Conservation (phyloP, 2,329 filamentous ascomycete genomes). For the Proliferodiscus dingleyae region DNA sequence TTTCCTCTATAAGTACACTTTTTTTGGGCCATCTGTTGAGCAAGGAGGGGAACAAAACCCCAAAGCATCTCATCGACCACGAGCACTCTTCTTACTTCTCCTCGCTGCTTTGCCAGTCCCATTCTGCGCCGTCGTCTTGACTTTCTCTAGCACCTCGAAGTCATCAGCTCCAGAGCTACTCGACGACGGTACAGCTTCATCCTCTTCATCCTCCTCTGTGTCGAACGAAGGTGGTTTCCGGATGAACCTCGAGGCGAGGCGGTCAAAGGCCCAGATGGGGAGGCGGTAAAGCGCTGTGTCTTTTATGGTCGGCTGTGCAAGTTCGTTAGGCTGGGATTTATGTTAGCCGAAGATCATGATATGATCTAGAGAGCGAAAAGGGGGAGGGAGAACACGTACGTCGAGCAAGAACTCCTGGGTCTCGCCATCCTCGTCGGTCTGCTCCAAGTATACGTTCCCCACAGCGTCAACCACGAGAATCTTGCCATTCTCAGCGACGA, state of each 20-base stretch:
- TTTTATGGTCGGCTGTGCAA: conserved; percentile 67
- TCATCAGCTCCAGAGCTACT: conserved; percentile 56
- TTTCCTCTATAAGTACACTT: conserved; percentile 16
- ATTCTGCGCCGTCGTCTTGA: conserved; percentile 28
- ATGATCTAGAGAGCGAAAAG: too few species aligned
- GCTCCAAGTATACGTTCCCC: conserved; percentile 93
- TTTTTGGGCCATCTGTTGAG: too few species aligned
- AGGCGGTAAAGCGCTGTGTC: conserved; percentile 81
- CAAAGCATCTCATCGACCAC: conserved; percentile 13
- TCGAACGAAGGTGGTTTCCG: conserved; percentile 33
- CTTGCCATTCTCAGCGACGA: conserved; percentile 93
- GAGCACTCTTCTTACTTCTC: conserved; percentile 26
- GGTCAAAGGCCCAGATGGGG: conserved; percentile 66
- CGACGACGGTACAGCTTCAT: conserved; percentile 47
- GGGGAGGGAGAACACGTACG: conserved; percentile 53
- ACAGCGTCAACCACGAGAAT: conserved; percentile 85
- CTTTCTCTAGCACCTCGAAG: conserved; percentile 59
- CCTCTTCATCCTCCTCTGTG: conserved; percentile 34
- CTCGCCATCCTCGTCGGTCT: conserved; percentile 81
- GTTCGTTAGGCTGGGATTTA: conserved; percentile 67
- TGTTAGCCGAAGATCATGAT: conserved; percentile 19
- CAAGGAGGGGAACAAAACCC: too few species aligned
- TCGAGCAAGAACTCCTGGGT: conserved; percentile 82
- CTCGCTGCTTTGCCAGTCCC: conserved; percentile 24
- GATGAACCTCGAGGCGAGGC: conserved; percentile 48